Evolutionary conservation across 2,329 filamentous ascomycete species (phyloP), one percentile per base, ranked within the genome.

Genomic region (Stagonosporopsis rhizophila): DNA sequence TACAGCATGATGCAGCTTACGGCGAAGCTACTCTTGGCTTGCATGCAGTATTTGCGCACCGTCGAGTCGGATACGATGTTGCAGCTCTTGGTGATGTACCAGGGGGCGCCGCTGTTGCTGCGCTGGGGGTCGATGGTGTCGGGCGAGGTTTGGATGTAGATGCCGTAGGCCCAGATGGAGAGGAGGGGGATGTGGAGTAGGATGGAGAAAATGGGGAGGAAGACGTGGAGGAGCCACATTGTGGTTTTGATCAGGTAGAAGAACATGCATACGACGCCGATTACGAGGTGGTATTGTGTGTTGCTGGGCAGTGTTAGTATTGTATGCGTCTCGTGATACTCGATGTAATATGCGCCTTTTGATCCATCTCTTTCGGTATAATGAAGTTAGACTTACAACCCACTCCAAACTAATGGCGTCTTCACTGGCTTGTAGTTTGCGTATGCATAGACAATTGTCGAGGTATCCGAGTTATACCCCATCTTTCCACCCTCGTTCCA

Each of bases 51-150:
- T 7, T 75, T 69, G 51, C 81, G 77, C 44, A 83, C 79, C 25
- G 83, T 82, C 45, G 81, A 81, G 5, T 82, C 79, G 49, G 78
- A 79, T 2, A 87, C 87, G 34, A 88, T 81, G 49, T 76, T 79
- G 77, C 90, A 94, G 59, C 84, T 85, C 73, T 89, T 86, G 50
- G 84, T 83, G 65, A 93, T 85, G 73, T 92, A 93, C 90, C 90
- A 94, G 6, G 89, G 84, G 17, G 84, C 83, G 23, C 85, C 81
- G 23, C 81, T 80, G 66, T 87, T 87, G 5, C 83, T 83, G 66
- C 87, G 83, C 39, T 80, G 74, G 6, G 84, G 77, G 74, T 94
- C 90, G 62, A 84, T 85, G 69, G 88, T 85, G 76, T 94, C 90
- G 27, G 89, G 87, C 11, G 88, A 87, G 50, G 89, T 86, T 74